These are phyloP conservation scores for Amaranthus tricolor DNA, from an alignment of 179 eudicot genomes.

Conservation along the genomic window DNA sequence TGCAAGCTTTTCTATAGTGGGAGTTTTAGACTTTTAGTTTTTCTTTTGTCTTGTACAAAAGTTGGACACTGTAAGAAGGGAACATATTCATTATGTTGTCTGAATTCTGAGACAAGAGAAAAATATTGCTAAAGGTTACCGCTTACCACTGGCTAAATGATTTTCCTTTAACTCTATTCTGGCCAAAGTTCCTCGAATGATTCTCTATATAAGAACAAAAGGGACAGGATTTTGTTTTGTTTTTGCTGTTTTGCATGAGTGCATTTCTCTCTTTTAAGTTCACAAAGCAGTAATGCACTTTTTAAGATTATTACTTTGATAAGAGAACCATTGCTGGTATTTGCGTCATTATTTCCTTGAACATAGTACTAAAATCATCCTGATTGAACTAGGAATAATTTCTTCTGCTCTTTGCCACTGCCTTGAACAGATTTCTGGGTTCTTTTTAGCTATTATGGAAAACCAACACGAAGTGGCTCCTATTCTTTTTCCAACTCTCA, in stretches of 20 bases:
- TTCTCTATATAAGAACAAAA: neutral
- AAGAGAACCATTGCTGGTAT: neutral
- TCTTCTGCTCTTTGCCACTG: slow-evolving; percentile 4
- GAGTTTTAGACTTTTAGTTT: too few relatives aligned
- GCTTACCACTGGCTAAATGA: neutral
- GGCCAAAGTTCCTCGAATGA: neutral
- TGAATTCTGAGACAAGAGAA: neutral
- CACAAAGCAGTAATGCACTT: neutral
- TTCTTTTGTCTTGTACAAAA: neutral
- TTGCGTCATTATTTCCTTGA: neutral
- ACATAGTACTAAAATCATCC: neutral
- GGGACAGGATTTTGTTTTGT: neutral
- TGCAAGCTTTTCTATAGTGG: neutral
- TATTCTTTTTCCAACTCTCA: slow-evolving; percentile 54
- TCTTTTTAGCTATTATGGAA: slow-evolving; percentile 65
- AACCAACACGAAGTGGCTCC: slow-evolving; percentile 48
- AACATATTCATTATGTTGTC: neutral
- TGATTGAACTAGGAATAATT: neutral
- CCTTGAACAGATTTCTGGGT: slow-evolving; percentile 54
- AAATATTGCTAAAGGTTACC: neutral
- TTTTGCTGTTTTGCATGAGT: neutral
- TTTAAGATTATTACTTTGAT: neutral
- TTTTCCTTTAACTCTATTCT: neutral
- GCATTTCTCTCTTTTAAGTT: neutral
- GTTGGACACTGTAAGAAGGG: neutral